Base-by-base conservation (phyloP, 257 asterid genomes). In the Anisodus tanguticus region DNA sequence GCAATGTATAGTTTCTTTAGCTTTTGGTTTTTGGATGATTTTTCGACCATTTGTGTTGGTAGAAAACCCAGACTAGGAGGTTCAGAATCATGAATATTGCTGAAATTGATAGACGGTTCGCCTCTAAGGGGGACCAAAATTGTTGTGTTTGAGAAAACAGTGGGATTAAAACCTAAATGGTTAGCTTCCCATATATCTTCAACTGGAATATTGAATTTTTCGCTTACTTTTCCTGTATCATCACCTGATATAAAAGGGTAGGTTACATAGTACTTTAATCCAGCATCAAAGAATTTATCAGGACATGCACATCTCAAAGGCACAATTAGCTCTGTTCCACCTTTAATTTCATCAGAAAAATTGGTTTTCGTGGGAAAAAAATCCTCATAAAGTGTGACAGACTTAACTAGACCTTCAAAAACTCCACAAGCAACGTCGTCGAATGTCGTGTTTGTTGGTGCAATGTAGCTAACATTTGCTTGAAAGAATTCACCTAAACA, bases 291-390 rank as follows among this genome's bases (percentile, higher is more conserved):
- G 0, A 15, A 11, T 3, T 86, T 80, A 83, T 86, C 91, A 62
- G 94, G 96, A 77, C 97, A 94, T 39, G 98, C 93, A 22, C 97
- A 94, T 85, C 88, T 94, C 78, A 92, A 49, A 5, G 97, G 97
- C 26, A 92, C 90, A 2, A 31, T 80, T 69, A 93, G 49, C 16
- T 59, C 2, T 8, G 90, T 79, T 45, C 94, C 94, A 9, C 82
- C 85, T 37, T 12, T 69, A 39, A 90, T 82, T 2, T 37, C 72
- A 10, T 59, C 4, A 76, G 45, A 76, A 16, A 76, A 22, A 31
- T 58, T 53, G 5, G 72, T 41, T 37, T 57, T 17, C 3, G 11
- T 17, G 1, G 90, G 91, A 1, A 31, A 31, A 31, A 31, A 31
- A 12, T 83, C 90, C 51, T 87, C 90, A 8, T 67, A n/a, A 60